phyloP scores from a whole-genome alignment of 2,329 filamentous ascomycete genomes.

The Trichophyton rubrum region DNA sequence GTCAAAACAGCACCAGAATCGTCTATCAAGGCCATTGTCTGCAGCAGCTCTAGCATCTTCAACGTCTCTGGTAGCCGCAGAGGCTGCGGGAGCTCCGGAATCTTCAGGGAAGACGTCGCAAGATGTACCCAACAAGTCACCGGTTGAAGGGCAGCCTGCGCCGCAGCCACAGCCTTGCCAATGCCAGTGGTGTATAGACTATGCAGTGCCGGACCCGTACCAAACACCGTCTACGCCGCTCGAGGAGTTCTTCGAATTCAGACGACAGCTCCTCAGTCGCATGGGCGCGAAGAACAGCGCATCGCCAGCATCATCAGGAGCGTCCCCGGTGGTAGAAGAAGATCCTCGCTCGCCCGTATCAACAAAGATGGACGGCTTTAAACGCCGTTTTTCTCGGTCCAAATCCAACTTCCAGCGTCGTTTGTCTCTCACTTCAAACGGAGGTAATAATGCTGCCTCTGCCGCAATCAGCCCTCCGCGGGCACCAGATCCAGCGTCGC shows the following conservation, averaged over 20 bases:
- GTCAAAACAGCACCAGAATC: background rate
- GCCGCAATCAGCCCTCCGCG: background rate
- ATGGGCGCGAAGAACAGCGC: constrained; percentile 32
- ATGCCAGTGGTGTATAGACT: background rate
- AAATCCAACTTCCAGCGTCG: background rate
- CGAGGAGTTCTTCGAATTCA: background rate
- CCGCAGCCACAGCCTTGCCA: background rate
- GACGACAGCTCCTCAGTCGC: constrained; percentile 46
- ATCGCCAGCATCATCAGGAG: background rate
- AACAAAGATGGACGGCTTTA: constrained; percentile 16
- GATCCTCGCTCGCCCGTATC: constrained; percentile 15
- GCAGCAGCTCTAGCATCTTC: background rate
- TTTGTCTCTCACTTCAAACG: background rate
- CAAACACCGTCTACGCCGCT: background rate
- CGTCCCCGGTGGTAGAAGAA: background rate
- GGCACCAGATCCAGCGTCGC: background rate
- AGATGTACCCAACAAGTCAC: background rate
- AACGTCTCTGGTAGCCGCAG: background rate
- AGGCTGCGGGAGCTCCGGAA: background rate
- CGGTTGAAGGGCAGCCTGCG: too few relatives aligned
- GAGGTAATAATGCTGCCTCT: background rate
- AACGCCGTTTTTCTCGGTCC: constrained; percentile 3
- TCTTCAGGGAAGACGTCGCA: background rate
- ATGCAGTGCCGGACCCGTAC: background rate
- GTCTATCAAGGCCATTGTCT: background rate